Evolutionary conservation across 345 rosid genomes (phyloP).

Genomic region (Euphorbia lathyris): DNA sequence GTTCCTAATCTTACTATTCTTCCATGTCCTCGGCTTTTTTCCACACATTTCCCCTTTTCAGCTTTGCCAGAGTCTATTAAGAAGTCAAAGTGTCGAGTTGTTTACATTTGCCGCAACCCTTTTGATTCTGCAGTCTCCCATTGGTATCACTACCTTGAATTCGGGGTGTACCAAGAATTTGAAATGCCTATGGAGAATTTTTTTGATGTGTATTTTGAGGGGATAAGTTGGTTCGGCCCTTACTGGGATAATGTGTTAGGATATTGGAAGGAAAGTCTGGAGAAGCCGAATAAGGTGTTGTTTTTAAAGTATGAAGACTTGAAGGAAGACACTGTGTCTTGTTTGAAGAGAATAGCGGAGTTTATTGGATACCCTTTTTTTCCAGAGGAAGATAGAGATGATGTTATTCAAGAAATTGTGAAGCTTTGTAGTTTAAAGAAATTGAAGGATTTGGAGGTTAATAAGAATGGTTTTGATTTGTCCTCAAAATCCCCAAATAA

Average conservation of each 20-base stretch:
- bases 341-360: conserved; percentile 1
- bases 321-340: not conserved
- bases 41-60: not conserved
- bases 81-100: not conserved
- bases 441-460: conserved; percentile 13
- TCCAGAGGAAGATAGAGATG: not conserved
- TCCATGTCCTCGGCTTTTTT: not conserved
- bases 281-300: not conserved
- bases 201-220: not conserved
- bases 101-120: no score
- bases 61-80: not conserved
- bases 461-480: not conserved
- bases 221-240: not conserved
- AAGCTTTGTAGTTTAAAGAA: conserved; percentile 20
- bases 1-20: no score
- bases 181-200: not conserved
- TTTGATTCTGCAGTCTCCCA: not conserved
- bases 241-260: conserved; percentile 11
- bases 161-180: no score
- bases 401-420: not conserved
- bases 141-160: no score
- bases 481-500: conserved; percentile 9
- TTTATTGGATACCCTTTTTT: conserved; percentile 16
- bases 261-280: not conserved
- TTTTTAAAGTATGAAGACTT: not conserved